Base-by-base conservation (phyloP, 2,329 filamentous ascomycete species). In the Paracamarosporium sp. region DNA sequence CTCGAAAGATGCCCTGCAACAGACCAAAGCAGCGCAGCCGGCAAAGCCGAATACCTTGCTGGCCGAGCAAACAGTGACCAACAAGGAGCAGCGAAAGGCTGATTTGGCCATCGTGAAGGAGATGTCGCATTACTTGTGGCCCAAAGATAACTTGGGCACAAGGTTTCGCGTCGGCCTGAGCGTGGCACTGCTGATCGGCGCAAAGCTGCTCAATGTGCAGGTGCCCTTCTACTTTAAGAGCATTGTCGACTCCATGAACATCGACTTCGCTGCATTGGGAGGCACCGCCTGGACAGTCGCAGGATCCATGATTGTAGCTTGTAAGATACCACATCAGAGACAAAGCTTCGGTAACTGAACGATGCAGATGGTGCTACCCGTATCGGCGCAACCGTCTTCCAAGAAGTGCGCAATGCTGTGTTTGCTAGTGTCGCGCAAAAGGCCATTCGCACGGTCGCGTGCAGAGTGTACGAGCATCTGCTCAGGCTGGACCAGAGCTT, bases 41-140 rank as follows among this genome's bases (percentile, higher is more conserved):
- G 62, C 64, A n/a, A 68, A 68, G 36, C 67, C 71, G 57, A 87
- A 89, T 66, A 83, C 86, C 28, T 77, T 93, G 41, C 85, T 90
- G 20, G 79, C 84, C 12, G 83, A 90, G 71, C 84, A 90, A 60
- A 88, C 86, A 1, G 73, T 86, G 71, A 88, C 87, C 50, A 89
- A 88, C 20, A 88, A 93, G 68, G 92, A 97, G 79, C 96, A 99
- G 83, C 88, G 95, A 68, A 96, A 93, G 79, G 94, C 93, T 8
- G 95, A 99, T 73, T 97, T 94, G 94, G 93, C 93, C 46, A 99
- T 99, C 66, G 95, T 99, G 83, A 96, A 91, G 79, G 94, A 99
- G 76, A 98, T 99, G 94, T 89, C 90, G 59, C 89, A 89, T 61
- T 99, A 99, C 77, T 82, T 99, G 22, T 99, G 95, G 95, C 95